Percentiles rank a stretch among this genome's conserved stretches.
Evolutionary conservation across 2,329 filamentous ascomycete species (phyloP).

Genomic region (Fusarium pilosicola): DNA sequence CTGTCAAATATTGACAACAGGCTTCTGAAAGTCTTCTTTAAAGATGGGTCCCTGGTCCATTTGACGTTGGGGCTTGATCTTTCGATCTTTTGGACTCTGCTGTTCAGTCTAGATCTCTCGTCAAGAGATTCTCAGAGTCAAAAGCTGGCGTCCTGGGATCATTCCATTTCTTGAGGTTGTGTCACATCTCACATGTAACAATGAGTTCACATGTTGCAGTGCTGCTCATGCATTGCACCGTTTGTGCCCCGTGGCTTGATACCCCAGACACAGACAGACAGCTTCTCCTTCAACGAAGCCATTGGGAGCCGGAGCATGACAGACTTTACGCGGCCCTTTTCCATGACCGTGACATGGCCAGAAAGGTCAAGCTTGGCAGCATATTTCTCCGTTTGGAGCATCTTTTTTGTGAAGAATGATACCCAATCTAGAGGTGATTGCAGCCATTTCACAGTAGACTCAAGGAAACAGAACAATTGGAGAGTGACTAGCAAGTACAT

Average conservation of each 20-base stretch:
- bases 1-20: slow-evolving; percentile 21
- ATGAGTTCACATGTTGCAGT: slow-evolving; percentile 6
- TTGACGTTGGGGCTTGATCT: background rate
- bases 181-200: slow-evolving; percentile 27
- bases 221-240: slow-evolving; percentile 5
- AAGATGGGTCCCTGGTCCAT: slow-evolving; percentile 12
- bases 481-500: background rate
- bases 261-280: background rate
- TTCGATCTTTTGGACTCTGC: background rate
- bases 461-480: background rate
- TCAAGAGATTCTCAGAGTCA: background rate
- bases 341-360: too few relatives aligned
- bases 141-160: background rate
- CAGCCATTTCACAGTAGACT: background rate
- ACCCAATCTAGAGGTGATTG: background rate
- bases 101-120: slow-evolving; percentile 2
- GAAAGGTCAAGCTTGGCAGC: background rate
- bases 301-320: background rate
- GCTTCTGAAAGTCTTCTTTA: slow-evolving; percentile 3
- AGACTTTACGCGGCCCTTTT: background rate
- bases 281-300: background rate
- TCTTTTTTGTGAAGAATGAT: background rate
- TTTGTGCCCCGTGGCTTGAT: background rate
- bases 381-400: background rate
- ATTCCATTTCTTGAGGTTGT: slow-evolving; percentile 14